Percentiles rank a stretch among this genome's conserved stretches.
Conservation (phyloP, 2,329 filamentous ascomycete species). For the Colletotrichum paranaense region DNA sequence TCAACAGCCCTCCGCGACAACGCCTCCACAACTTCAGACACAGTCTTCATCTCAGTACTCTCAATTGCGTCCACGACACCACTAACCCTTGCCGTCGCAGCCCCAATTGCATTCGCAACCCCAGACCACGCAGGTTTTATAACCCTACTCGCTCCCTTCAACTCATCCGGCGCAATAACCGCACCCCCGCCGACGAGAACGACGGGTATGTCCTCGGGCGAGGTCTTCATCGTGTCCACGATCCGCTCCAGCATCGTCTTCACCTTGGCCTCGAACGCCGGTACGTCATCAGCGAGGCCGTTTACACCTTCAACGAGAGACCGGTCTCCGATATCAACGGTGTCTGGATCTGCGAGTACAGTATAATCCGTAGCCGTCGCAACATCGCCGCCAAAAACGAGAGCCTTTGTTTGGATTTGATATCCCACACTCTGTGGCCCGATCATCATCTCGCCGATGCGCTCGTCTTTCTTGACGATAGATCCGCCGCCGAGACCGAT, state of each 20-base stretch:
- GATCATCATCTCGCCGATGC: slow-evolving; percentile 49
- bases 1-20: slow-evolving; percentile 55
- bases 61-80: slow-evolving; percentile 63
- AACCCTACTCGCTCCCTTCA: slow-evolving; percentile 66
- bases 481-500: slow-evolving; percentile 71
- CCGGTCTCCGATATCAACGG: slow-evolving; percentile 54
- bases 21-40: slow-evolving; percentile 49
- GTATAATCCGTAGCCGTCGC: slow-evolving; percentile 70
- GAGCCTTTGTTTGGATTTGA: slow-evolving; percentile 62
- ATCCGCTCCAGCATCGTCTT: slow-evolving; percentile 65
- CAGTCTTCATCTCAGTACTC: slow-evolving; percentile 55
- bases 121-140: slow-evolving; percentile 67
- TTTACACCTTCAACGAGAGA: slow-evolving; percentile 45
- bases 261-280: slow-evolving; percentile 52
- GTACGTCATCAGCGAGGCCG: slow-evolving; percentile 47
- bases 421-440: slow-evolving; percentile 73
- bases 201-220: slow-evolving; percentile 67
- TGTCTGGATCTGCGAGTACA: slow-evolving; percentile 47
- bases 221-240: slow-evolving; percentile 73
- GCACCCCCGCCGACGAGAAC: slow-evolving; percentile 73
- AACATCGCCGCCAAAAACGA: slow-evolving; percentile 67
- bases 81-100: slow-evolving; percentile 70
- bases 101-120: slow-evolving; percentile 74
- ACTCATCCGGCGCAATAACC: slow-evolving; percentile 65
- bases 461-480: slow-evolving; percentile 54